Percentiles rank a stretch among this genome's conserved stretches.
Conservation (phyloP, 1,284 basidiomycete genomes). For the Phylloporus sp. region DNA sequence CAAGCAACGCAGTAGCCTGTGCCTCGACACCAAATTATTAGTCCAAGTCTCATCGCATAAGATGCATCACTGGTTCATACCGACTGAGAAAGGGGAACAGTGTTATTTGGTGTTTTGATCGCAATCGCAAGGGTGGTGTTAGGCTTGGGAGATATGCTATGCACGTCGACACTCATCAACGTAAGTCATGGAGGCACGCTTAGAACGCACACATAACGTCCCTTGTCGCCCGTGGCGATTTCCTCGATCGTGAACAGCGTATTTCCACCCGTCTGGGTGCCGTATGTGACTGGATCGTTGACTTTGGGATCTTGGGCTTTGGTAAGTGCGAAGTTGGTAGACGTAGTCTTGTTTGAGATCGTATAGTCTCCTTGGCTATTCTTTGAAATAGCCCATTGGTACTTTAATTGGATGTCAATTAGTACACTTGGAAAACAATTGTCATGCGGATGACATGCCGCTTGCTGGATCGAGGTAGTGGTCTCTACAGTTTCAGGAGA, state of each 20-base stretch:
- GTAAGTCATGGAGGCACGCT: too few species aligned
- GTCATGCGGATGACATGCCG: constrained; percentile 1
- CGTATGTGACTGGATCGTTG: constrained; percentile 15
- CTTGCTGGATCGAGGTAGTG: constrained; percentile 5
- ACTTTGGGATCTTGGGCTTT: not conserved
- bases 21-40: not conserved
- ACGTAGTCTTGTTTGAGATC: constrained; percentile 13
- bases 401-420: not conserved
- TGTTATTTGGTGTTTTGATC: constrained; percentile 12
- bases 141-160: constrained; percentile 20
- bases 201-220: constrained; percentile 12
- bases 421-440: not conserved
- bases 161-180: not conserved
- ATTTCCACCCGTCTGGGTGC: constrained; percentile 8
- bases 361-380: constrained; percentile 11
- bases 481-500: constrained; percentile 19
- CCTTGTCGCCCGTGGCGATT: constrained; percentile 7
- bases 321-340: constrained; percentile 13
- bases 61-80: not conserved
- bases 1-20: constrained; percentile 3
- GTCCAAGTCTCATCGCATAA: not conserved
- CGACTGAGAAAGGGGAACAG: not conserved
- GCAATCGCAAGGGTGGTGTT: constrained; percentile 12
- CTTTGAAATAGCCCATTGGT: constrained; percentile 18
- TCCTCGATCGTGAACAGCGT: constrained; percentile 17